Percentiles rank a stretch among this genome's conserved stretches.
These are phyloP conservation scores for Brachypodium distachyon DNA, from an alignment of 202 grass and related monocot genomes.

Conservation along the genomic window DNA sequence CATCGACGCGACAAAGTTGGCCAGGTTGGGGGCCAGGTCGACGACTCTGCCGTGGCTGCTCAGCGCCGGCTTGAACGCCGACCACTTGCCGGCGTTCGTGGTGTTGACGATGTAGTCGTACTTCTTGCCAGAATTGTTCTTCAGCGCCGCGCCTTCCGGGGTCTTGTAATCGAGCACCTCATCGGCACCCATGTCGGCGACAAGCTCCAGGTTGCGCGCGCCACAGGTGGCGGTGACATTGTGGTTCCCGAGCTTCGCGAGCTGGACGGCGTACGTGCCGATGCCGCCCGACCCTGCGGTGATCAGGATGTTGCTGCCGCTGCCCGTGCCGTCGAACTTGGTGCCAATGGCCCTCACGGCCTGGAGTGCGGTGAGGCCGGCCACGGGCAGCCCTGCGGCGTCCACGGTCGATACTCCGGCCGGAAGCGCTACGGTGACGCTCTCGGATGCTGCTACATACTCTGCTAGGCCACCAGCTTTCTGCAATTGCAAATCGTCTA, in stretches of 20 bases:
- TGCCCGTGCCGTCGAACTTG: conserved; percentile 31
- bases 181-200: conserved; percentile 30
- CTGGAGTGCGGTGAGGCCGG: conserved; percentile 28
- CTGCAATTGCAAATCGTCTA: conserved; percentile 5
- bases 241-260: conserved; percentile 26
- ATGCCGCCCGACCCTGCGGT: conserved; percentile 19
- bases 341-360: conserved; percentile 9
- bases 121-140: conserved; percentile 23
- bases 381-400: conserved; percentile 22
- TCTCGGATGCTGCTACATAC: conserved; percentile 24
- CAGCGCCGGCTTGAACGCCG: conserved; percentile 14
- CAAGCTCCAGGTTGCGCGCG: conserved; percentile 35
- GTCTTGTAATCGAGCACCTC: conserved; percentile 44
- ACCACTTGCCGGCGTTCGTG: conserved; percentile 21
- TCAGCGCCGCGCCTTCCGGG: conserved; percentile 19
- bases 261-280: conserved; percentile 9
- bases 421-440: background rate
- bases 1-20: background rate
- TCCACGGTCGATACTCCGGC: conserved; percentile 18
- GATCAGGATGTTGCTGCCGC: background rate
- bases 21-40: conserved; percentile 11
- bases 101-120: conserved; percentile 39
- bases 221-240: conserved; percentile 44
- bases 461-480: conserved; percentile 46
- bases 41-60: conserved; percentile 23